These are phyloP conservation scores for Dictyostelium citrinum DNA, from an alignment of 78 protist genomes.

Conservation along the genomic window DNA sequence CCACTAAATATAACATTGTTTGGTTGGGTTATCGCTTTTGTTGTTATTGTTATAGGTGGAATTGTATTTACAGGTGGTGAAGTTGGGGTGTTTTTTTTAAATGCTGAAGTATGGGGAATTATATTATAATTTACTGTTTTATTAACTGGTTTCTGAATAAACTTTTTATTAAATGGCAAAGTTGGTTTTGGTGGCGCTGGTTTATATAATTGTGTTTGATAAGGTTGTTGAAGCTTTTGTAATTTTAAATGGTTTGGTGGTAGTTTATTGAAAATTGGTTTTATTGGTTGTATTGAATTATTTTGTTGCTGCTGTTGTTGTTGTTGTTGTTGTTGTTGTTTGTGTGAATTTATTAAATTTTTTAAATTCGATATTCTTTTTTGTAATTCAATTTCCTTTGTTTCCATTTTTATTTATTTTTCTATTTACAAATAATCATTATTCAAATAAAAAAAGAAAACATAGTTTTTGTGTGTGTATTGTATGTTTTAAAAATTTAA, in stretches of 20 bases:
- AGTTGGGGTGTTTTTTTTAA: neutral
- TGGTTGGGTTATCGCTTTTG: neutral
- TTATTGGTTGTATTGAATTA: neutral
- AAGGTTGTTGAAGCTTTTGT: neutral
- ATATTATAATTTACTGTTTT: neutral
- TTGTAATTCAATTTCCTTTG: neutral
- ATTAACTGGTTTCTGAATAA: neutral
- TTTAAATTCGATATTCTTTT: neutral
- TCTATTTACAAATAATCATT: neutral
- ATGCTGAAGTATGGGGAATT: neutral
- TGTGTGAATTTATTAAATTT: neutral
- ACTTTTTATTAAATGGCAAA: neutral
- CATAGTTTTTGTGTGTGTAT: neutral
- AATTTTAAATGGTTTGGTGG: neutral
- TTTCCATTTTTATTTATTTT: neutral
- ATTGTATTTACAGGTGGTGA: neutral
- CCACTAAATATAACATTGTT: neutral
- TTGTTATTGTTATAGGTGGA: neutral
- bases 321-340: neutral
- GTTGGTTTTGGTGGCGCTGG: neutral
- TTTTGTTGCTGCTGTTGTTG: neutral
- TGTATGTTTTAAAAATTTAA: neutral
- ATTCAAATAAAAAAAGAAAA: neutral
- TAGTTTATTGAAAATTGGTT: conserved; percentile 9
- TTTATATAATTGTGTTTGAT: neutral